Evolutionary conservation across 306 rosid species (phyloP).

Genomic region (Senna siamea): DNA sequence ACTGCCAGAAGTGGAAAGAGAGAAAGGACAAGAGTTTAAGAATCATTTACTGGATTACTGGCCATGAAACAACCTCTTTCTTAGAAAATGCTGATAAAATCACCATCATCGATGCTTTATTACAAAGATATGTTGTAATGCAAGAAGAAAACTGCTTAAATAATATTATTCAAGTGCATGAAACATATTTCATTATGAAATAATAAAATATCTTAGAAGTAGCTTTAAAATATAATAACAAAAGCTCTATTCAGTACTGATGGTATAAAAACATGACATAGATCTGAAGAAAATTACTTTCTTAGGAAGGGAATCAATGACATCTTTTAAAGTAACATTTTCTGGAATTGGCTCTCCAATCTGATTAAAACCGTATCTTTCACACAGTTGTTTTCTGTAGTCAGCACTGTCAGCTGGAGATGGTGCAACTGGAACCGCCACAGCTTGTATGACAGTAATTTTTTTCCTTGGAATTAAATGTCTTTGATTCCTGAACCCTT

Average conservation of each 20-base stretch:
- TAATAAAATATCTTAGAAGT: slow-evolving; percentile 15
- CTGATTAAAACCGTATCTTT: slow-evolving; percentile 77
- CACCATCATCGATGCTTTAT: slow-evolving; percentile 3
- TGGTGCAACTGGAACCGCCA: slow-evolving; percentile 73
- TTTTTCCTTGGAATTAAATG: slow-evolving; percentile 46
- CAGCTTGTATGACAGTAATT: slow-evolving; percentile 58
- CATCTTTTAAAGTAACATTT: slow-evolving; percentile 68
- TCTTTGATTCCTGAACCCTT: slow-evolving; percentile 46
- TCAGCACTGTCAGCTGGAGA: slow-evolving; percentile 59
- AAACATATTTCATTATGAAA: background rate
- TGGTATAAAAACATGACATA: slow-evolving; percentile 13
- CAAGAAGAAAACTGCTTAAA: slow-evolving; percentile 20
- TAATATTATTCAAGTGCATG: slow-evolving; percentile 14
- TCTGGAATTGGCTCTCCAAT: slow-evolving; percentile 87
- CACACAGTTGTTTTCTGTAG: slow-evolving; percentile 68
- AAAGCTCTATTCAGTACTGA: background rate
- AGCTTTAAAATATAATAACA: slow-evolving; percentile 11
- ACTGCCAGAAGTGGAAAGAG: background rate
- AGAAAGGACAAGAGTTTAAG: background rate
- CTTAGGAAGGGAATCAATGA: slow-evolving; percentile 84
- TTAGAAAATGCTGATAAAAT: slow-evolving; percentile 22
- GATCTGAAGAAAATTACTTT: slow-evolving; percentile 51
- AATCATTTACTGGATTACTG: slow-evolving; percentile 13
- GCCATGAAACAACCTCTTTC: background rate
- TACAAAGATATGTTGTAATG: slow-evolving; percentile 21